These are phyloP conservation scores for Lanmaoa rubissima DNA, from an alignment of 768 basidiomycete genomes.

Conservation along the genomic window DNA sequence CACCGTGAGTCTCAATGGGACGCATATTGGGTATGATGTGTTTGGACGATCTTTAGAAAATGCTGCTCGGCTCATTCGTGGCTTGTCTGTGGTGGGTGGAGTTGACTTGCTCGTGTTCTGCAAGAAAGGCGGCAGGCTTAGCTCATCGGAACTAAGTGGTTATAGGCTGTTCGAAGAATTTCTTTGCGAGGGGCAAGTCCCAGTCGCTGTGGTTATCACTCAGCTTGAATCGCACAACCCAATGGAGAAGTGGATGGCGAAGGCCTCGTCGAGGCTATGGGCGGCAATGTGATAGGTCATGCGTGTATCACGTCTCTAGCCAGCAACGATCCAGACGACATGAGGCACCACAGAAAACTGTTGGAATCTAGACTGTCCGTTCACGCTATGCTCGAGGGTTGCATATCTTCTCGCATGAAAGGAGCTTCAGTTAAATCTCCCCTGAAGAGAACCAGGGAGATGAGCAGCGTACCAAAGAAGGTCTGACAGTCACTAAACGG, in stretches of 20 bases:
- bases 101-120: conserved; percentile 36
- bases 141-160: conserved; percentile 19
- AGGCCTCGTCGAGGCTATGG: background rate
- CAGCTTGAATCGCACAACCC: conserved; percentile 26
- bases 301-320: conserved; percentile 20
- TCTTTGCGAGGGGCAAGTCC: conserved; percentile 34
- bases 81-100: conserved; percentile 5
- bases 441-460: no score
- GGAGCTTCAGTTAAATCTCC: no score
- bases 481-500: no score
- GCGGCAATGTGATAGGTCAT: conserved; percentile 8
- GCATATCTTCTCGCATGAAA: no score
- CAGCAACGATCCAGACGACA: background rate
- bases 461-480: no score
- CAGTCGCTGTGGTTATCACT: conserved; percentile 35
- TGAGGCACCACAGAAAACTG: background rate
- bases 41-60: background rate
- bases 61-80: conserved; percentile 23
- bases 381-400: no score
- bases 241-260: conserved; percentile 24
- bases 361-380: conserved; percentile 4
- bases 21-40: background rate
- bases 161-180: conserved; percentile 32
- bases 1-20: background rate
- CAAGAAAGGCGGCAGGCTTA: conserved; percentile 29